Conservation (phyloP, 179 eudicot species). For the Silene coronaria region DNA sequence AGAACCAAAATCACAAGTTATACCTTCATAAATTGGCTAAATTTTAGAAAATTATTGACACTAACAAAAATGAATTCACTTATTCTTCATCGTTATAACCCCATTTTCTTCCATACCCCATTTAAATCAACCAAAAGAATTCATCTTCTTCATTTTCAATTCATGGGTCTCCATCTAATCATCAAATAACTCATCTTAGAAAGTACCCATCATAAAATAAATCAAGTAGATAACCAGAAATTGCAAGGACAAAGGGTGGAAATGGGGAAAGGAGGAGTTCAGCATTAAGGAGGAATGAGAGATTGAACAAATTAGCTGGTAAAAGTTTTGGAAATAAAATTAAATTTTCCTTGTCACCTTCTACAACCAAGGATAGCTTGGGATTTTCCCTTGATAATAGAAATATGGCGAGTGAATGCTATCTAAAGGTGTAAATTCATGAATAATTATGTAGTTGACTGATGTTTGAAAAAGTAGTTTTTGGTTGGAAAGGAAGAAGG, state of each 20-base stretch:
- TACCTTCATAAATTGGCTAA: too few species aligned
- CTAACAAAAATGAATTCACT: too few species aligned
- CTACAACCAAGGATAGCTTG: slow-evolving; percentile 68
- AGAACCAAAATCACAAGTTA: too few species aligned
- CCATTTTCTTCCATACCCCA: too few species aligned
- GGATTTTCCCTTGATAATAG: slow-evolving; percentile 89
- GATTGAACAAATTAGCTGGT: too few species aligned
- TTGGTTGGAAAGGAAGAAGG: too few species aligned
- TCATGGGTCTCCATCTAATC: slow-evolving; percentile 30
- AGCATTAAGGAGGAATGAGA: too few species aligned
- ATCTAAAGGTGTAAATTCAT: neutral
- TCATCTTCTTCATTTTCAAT: slow-evolving; percentile 24
- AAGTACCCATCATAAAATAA: slow-evolving; percentile 16
- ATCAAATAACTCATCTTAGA: slow-evolving; percentile 34
- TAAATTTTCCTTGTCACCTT: slow-evolving; percentile 86
- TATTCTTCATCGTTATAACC: too few species aligned
- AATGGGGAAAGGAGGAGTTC: too few species aligned
- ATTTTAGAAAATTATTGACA: too few species aligned
- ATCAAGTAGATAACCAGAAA: too few species aligned
- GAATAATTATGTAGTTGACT: slow-evolving; percentile 3
- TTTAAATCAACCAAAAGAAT: neutral
- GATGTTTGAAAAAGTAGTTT: slow-evolving; percentile 8
- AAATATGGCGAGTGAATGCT: slow-evolving; percentile 59
- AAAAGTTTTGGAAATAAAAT: slow-evolving; percentile 93
- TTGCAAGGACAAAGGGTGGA: too few species aligned